phyloP scores from a whole-genome alignment of 2,329 filamentous ascomycete species.

The Hypoxylon rubiginosum region DNA sequence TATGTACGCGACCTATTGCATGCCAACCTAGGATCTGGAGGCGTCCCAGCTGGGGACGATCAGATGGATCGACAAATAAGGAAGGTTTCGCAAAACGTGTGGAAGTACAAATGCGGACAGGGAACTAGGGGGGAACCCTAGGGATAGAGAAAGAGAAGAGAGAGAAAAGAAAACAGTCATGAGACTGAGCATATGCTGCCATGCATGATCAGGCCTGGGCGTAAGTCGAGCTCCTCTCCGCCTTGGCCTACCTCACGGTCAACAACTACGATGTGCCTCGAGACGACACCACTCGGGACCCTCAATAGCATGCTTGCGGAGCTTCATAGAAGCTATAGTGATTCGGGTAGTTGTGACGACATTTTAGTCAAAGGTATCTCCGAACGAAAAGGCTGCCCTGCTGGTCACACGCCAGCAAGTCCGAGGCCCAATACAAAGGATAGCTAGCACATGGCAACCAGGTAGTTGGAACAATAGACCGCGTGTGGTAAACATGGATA shows the following conservation, averaged over 20 bases:
- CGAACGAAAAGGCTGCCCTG: slow-evolving; percentile 21
- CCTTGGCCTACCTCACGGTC: slow-evolving; percentile 40
- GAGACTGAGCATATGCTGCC: slow-evolving; percentile 45
- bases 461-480: slow-evolving; percentile 36
- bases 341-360: slow-evolving; percentile 36
- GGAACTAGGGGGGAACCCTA: slow-evolving; percentile 39
- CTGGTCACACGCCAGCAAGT: slow-evolving; percentile 37
- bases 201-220: slow-evolving; percentile 37
- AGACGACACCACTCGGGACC: slow-evolving; percentile 10
- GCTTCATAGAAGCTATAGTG: slow-evolving; percentile 26
- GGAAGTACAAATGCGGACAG: slow-evolving; percentile 40
- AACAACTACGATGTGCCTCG: slow-evolving; percentile 17
- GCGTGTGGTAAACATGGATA: slow-evolving; percentile 25
- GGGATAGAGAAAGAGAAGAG: slow-evolving; percentile 37
- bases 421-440: slow-evolving; percentile 34
- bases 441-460: slow-evolving; percentile 32
- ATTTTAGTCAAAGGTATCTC: slow-evolving; percentile 27
- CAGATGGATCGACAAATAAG: slow-evolving; percentile 49
- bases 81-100: slow-evolving; percentile 48
- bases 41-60: slow-evolving; percentile 40
- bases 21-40: slow-evolving; percentile 31
- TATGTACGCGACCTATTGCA: slow-evolving; percentile 35
- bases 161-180: slow-evolving; percentile 47
- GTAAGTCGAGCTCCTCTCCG: slow-evolving; percentile 24
- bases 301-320: slow-evolving; percentile 17